Percentiles rank a stretch among this genome's conserved stretches.
Evolutionary conservation across 352 stramenopile genomes (phyloP).

Genomic region (Phytophthora multivora): DNA sequence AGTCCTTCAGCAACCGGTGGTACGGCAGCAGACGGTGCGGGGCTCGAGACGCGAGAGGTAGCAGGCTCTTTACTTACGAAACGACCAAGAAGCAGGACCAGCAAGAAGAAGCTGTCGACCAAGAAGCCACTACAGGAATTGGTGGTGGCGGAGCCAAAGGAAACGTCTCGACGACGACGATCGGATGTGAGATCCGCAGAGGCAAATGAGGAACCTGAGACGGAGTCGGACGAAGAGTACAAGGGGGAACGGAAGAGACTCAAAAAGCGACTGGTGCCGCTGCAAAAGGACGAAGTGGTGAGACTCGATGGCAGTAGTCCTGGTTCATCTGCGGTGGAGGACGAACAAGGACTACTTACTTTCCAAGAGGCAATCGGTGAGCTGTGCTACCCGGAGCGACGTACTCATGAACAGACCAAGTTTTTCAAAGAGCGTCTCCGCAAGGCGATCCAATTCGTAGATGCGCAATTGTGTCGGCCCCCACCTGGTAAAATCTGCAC

Average conservation of each 20-base stretch:
- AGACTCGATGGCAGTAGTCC: not conserved
- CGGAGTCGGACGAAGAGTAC: constrained; percentile 28
- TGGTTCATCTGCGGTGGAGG: constrained; percentile 38
- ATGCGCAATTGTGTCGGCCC: constrained; percentile 64
- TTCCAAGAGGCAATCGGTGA: constrained; percentile 76
- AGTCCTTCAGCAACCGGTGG: not conserved
- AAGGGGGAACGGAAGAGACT: constrained; percentile 16
- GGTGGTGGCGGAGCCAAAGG: constrained; percentile 17
- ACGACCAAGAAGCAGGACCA: constrained; percentile 26
- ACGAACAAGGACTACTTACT: constrained; percentile 50
- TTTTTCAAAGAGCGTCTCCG: constrained; percentile 76
- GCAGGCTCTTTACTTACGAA: constrained; percentile 13
- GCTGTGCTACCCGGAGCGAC: constrained; percentile 65
- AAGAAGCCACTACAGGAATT: constrained; percentile 22
- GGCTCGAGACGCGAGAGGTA: constrained; percentile 16
- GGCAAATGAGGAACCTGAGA: constrained; percentile 29
- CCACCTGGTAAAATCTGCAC: constrained; percentile 49
- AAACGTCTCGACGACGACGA: constrained; percentile 11
- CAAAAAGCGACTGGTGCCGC: constrained; percentile 10
- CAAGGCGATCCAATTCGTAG: constrained; percentile 72
- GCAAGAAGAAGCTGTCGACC: constrained; percentile 32
- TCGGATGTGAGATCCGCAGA: constrained; percentile 19
- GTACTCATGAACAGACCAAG: constrained; percentile 51
- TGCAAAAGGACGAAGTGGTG: constrained; percentile 14
- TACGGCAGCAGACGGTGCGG: constrained; percentile 12